A percentile compares a stretch with the other conserved stretches of the same genome.
Conservation (phyloP, 805 yeast genomes). For the Zygosaccharomyces lentus region DNA sequence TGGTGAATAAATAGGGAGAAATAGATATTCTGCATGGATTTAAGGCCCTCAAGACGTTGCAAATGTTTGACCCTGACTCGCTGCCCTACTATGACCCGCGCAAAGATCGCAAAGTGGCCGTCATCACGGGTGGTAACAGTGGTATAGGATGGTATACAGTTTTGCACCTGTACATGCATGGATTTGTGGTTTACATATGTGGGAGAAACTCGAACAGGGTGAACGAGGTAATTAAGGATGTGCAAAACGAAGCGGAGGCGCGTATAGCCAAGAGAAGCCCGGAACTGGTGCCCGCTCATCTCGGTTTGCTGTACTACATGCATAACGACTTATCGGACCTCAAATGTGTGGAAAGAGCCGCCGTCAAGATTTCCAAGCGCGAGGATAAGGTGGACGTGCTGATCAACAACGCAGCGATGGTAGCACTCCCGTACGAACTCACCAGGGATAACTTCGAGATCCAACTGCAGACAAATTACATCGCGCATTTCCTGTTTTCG, state of each 20-base stretch:
- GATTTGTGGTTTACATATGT: slow-evolving; percentile 68
- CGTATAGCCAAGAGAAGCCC: slow-evolving; percentile 9
- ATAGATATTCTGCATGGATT: neutral
- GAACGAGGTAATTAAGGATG: slow-evolving; percentile 50
- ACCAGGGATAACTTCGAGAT: slow-evolving; percentile 73
- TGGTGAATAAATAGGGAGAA: too few relatives aligned
- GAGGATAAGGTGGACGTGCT: slow-evolving; percentile 56
- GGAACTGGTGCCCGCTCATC: slow-evolving; percentile 7
- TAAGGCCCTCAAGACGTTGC: neutral
- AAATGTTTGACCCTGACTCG: slow-evolving; percentile 41
- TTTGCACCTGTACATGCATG: slow-evolving; percentile 72
- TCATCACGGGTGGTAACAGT: slow-evolving; percentile 77
- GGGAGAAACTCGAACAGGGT: slow-evolving; percentile 62
- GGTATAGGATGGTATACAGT: slow-evolving; percentile 80
- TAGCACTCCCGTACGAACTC: slow-evolving; percentile 63
- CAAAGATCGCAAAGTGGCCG: slow-evolving; percentile 54
- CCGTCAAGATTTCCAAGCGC: slow-evolving; percentile 39
- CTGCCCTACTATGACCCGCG: slow-evolving; percentile 61
- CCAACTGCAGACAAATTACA: slow-evolving; percentile 73
- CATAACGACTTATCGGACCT: slow-evolving; percentile 53
- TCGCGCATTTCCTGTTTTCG: slow-evolving; percentile 70
- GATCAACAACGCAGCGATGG: slow-evolving; percentile 75
- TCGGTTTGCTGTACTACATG: slow-evolving; percentile 35
- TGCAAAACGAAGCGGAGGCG: slow-evolving; percentile 49
- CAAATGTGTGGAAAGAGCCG: slow-evolving; percentile 46